Conservation (phyloP, 2,329 filamentous ascomycete genomes). For the Monosporascus sp. region DNA sequence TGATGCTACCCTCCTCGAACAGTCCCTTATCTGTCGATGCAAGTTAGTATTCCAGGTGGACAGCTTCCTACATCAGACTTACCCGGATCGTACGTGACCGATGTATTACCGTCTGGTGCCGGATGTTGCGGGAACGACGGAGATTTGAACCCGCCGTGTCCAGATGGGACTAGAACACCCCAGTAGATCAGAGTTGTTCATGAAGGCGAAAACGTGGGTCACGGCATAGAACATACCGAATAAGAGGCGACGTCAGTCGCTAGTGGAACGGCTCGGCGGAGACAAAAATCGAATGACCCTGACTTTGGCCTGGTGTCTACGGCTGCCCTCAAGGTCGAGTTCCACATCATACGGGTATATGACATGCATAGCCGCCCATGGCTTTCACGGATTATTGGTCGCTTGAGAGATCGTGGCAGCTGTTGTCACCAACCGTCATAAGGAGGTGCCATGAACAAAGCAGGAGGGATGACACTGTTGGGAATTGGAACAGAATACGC, state of each 20-base stretch:
- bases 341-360: conserved; percentile 38
- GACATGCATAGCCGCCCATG: conserved; percentile 49
- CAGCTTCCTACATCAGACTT: conserved; percentile 4
- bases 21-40: conserved; percentile 38
- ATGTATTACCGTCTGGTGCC: conserved; percentile 8
- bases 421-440: conserved; percentile 38
- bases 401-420: not conserved
- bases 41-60: conserved; percentile 3
- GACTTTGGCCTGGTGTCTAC: conserved; percentile 30
- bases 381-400: conserved; percentile 23
- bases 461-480: conserved; percentile 37
- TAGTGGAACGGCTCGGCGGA: conserved; percentile 36
- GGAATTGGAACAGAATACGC: conserved; percentile 46
- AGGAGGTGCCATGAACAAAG: conserved; percentile 42
- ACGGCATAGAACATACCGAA: conserved; percentile 48
- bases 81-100: conserved; percentile 22
- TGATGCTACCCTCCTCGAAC: conserved; percentile 44
- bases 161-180: conserved; percentile 31
- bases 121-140: conserved; percentile 16
- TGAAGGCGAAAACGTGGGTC: conserved; percentile 41
- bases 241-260: conserved; percentile 36
- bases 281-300: conserved; percentile 37
- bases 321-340: conserved; percentile 20
- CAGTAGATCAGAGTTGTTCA: conserved; percentile 50
- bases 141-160: conserved; percentile 29